Percentiles rank a stretch among this genome's conserved stretches.
phyloP scores from a whole-genome alignment of 495 filamentous ascomycete genomes.

The Aspergillus avenaceus region DNA sequence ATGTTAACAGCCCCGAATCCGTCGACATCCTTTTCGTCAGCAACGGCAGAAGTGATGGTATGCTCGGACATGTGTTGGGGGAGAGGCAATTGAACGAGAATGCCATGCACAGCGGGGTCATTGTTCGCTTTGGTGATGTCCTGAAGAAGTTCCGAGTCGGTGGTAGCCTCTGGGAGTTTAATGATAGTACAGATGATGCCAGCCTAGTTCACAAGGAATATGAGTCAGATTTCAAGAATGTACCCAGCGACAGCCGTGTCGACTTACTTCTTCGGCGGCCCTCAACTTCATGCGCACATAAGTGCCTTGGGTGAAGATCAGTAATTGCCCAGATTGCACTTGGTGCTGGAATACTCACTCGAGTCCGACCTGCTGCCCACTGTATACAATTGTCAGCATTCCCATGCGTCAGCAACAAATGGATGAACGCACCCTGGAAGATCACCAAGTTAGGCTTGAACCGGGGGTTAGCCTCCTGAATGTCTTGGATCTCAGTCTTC shows the following conservation, averaged over 20 bases:
- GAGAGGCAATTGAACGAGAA: slow-evolving; percentile 89
- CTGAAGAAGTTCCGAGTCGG: slow-evolving; percentile 81
- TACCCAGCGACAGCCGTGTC: background rate
- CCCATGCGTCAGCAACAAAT: background rate
- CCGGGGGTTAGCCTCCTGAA: slow-evolving; percentile 74
- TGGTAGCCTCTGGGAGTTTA: slow-evolving; percentile 74
- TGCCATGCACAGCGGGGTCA: slow-evolving; percentile 82
- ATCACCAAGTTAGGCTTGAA: slow-evolving; percentile 88
- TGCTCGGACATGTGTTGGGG: slow-evolving; percentile 88
- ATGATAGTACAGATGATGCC: slow-evolving; percentile 84
- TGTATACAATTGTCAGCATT: slow-evolving; percentile 16
- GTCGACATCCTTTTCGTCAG: slow-evolving; percentile 95
- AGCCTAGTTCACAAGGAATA: slow-evolving; percentile 49
- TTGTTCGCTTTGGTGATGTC: slow-evolving; percentile 79
- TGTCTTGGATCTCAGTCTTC: slow-evolving; percentile 71
- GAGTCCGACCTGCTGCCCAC: slow-evolving; percentile 92
- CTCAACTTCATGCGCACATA: slow-evolving; percentile 99
- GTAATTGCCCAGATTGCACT: slow-evolving; percentile 2
- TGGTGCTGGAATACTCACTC: slow-evolving; percentile 50
- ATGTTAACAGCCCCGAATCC: slow-evolving; percentile 93
- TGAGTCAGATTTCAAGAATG: slow-evolving; percentile 5
- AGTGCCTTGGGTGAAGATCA: slow-evolving; percentile 58
- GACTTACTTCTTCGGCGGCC: slow-evolving; percentile 81
- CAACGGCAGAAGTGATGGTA: slow-evolving; percentile 80
- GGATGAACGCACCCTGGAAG: slow-evolving; percentile 68